Evolutionary conservation across 208 protist species (phyloP), one percentile per base, ranked within the genome.

Genomic region (Crithidia mellificae): DNA sequence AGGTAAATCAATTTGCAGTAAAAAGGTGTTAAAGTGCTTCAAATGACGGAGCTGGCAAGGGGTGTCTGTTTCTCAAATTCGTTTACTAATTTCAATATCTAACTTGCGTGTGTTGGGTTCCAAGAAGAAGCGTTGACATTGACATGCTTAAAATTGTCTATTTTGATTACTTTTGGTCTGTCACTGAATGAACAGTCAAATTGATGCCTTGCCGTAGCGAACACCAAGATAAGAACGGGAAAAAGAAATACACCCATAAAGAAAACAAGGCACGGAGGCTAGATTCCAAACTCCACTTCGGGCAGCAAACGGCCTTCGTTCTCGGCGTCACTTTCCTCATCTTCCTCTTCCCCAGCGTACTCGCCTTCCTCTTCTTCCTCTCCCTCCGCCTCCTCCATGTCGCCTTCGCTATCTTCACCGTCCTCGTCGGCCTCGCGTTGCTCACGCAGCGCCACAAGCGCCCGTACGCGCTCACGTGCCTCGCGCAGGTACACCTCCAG

Each of bases 231-330:
- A 41, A 41, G 6, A 12, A 12, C 6, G 12, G 12, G 36, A 46
- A 6, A 46, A 17, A 46, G 4, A 17, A 46, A 46, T n/a, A n/a
- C 41, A 46, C 3, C 4, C 17, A 46, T n/a, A 46, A 46, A 20
- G 14, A 46, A 5, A 12, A 38, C 34, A 12, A 38, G 34, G 11
- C 12, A 15, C 8, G 4, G 41, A 46, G 15, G 1, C 25, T 50
- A 87, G 27, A 87, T 84, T 14, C 74, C 78, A 62, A 87, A 87
- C 51, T 81, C 78, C 12, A 82, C 61, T 1, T 83, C 78, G 19
- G 82, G 78, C 6, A 87, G 65, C 4, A 87, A 44, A 27, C 47
- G 68, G 27, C 64, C 34, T 11, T 38, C 34, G 7, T 36, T 15
- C 27, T 54, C 30, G 14, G 64, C 64, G 27, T 61, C 30, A 17